Percentiles rank a stretch among this genome's conserved stretches.
These are phyloP conservation scores for Microbotryum scabiosae DNA, from an alignment of 1,284 basidiomycete genomes.

Conservation along the genomic window DNA sequence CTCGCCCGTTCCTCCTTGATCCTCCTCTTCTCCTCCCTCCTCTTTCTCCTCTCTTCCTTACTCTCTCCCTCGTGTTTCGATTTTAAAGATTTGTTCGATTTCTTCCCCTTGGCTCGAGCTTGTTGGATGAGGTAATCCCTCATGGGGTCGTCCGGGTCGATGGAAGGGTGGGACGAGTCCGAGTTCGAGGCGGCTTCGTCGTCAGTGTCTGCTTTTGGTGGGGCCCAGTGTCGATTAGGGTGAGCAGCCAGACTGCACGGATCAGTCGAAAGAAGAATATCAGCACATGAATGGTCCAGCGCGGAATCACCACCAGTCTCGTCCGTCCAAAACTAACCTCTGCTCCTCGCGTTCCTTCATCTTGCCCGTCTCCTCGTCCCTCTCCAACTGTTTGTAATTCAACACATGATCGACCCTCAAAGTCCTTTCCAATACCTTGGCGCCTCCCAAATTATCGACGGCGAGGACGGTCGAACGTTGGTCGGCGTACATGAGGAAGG, in stretches of 20 bases:
- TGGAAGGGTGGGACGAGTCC: constrained; percentile 55
- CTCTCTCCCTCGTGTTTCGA: constrained; percentile 32
- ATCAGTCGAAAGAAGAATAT: not conserved
- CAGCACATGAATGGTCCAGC: too few species aligned
- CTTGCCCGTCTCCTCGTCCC: constrained; percentile 76
- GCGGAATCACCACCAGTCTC: too few species aligned
- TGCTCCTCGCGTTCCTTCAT: constrained; percentile 76
- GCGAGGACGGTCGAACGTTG: constrained; percentile 92
- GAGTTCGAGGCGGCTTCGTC: constrained; percentile 53
- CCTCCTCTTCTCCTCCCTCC: not conserved
- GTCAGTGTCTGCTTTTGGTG: constrained; percentile 43
- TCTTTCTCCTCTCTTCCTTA: constrained; percentile 21
- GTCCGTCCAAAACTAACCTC: too few species aligned
- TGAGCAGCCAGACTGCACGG: constrained; percentile 21
- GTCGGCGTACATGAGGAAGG: constrained; percentile 98
- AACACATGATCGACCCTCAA: constrained; percentile 74
- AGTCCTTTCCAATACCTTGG: constrained; percentile 58
- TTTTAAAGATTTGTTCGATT: constrained; percentile 25
- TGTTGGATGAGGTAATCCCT: constrained; percentile 57
- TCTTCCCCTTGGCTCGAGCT: constrained; percentile 27
- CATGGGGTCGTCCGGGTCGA: constrained; percentile 98
- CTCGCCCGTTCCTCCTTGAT: not conserved
- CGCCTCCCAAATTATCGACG: constrained; percentile 97
- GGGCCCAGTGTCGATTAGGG: constrained; percentile 14
- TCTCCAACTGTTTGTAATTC: constrained; percentile 79